These are phyloP conservation scores for Hyaloscypha variabilis DNA, from an alignment of 495 filamentous ascomycete species.

Conservation along the genomic window DNA sequence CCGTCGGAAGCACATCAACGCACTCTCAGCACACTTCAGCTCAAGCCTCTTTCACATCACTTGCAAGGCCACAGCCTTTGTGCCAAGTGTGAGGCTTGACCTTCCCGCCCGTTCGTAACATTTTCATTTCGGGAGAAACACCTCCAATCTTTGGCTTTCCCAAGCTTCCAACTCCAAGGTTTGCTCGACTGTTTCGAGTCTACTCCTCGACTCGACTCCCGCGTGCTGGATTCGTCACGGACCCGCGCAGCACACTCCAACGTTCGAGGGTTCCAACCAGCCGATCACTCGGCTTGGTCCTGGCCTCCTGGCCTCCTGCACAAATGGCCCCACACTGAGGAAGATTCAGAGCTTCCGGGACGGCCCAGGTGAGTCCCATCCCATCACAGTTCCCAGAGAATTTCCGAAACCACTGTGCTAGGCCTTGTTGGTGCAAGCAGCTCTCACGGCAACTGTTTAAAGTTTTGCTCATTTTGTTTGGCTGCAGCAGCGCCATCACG, in stretches of 20 bases:
- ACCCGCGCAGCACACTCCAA: not conserved
- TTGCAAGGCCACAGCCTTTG: not conserved
- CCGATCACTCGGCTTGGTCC: not conserved
- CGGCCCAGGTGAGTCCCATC: not conserved
- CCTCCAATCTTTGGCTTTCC: not conserved
- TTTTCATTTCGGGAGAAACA: not conserved
- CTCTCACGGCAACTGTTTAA: not conserved
- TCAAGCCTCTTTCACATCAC: not conserved
- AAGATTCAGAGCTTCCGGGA: not conserved
- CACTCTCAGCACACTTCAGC: not conserved
- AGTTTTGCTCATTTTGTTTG: slow-evolving; percentile 4
- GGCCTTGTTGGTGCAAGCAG: not conserved
- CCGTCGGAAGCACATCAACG: not conserved
- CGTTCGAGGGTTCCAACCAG: not conserved
- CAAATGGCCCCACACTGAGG: no score
- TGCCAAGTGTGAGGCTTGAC: not conserved
- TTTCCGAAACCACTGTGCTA: not conserved
- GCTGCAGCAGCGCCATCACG: not conserved
- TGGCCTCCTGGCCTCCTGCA: no score
- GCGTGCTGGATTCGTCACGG: not conserved
- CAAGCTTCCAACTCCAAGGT: not conserved
- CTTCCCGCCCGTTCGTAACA: not conserved
- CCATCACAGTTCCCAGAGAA: not conserved
- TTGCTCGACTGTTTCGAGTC: not conserved
- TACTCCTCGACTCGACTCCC: not conserved